Evolutionary conservation across 2,329 filamentous ascomycete species (phyloP).

Genomic region (Trichoderma sp.): DNA sequence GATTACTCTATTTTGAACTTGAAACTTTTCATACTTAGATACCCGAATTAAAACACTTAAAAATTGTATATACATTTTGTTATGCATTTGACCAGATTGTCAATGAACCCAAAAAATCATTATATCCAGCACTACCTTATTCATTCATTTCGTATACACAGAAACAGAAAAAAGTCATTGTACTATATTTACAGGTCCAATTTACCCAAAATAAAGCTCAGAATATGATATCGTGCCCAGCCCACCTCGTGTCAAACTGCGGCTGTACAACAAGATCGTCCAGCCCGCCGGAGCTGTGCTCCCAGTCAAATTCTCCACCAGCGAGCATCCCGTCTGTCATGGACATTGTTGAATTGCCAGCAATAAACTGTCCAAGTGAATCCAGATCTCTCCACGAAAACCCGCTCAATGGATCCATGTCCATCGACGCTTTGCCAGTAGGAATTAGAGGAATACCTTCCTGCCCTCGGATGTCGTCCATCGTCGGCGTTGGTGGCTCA

Average conservation of each 20-base stretch:
- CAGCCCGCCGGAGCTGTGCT: neutral
- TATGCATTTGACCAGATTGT: neutral
- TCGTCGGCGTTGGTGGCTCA: neutral
- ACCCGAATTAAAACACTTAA: no score
- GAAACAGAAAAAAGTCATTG: neutral
- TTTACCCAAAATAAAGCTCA: neutral
- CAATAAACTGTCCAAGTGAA: constrained; percentile 10
- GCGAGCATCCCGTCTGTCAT: constrained; percentile 9
- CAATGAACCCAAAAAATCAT: neutral
- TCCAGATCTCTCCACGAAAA: constrained; percentile 11
- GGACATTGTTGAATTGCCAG: neutral
- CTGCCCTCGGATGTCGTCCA: neutral
- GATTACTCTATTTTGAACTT: no score
- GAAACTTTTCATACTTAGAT: no score
- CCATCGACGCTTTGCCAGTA: neutral
- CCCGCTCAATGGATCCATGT: constrained; percentile 10
- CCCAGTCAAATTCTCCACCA: constrained; percentile 11
- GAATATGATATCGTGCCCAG: constrained; percentile 6
- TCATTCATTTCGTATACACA: neutral
- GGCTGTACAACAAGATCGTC: constrained; percentile 8
- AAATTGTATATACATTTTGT: neutral
- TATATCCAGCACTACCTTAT: neutral
- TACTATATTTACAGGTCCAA: neutral
- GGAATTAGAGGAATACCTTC: neutral
- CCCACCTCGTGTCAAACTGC: constrained; percentile 11